Evolutionary conservation across 2,329 filamentous ascomycete genomes (phyloP).

Genomic region (Penicillium sp.): DNA sequence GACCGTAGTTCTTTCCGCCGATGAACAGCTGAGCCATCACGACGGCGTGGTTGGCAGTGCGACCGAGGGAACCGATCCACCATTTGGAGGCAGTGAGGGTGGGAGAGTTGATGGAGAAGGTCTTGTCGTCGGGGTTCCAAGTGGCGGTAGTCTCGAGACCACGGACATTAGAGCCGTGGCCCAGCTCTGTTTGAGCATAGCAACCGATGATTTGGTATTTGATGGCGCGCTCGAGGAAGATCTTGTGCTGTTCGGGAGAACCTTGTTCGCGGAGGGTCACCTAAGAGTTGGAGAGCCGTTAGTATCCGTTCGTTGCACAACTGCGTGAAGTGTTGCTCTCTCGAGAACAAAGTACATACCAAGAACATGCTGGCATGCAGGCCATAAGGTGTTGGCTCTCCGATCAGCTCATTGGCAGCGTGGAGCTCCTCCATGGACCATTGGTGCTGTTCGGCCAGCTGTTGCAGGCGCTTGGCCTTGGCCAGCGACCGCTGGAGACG

Average conservation of each 20-base stretch:
- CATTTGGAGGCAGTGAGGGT: constrained; percentile 77
- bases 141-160: constrained; percentile 74
- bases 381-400: constrained; percentile 74
- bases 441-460: constrained; percentile 67
- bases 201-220: constrained; percentile 76
- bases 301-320: constrained; percentile 2
- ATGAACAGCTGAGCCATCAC: constrained; percentile 79
- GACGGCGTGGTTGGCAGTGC: constrained; percentile 75
- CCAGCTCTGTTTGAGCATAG: constrained; percentile 80
- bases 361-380: constrained; percentile 74
- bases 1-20: constrained; percentile 69
- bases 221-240: constrained; percentile 70
- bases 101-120: constrained; percentile 75
- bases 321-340: constrained; percentile 18
- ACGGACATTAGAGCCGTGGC: constrained; percentile 76
- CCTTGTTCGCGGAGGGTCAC: constrained; percentile 73
- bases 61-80: constrained; percentile 81
- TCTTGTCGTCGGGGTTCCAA: constrained; percentile 74
- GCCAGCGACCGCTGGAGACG: constrained; percentile 72
- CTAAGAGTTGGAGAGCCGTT: constrained; percentile 39
- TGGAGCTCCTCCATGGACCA: constrained; percentile 69
- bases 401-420: constrained; percentile 69
- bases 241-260: constrained; percentile 72
- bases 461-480: constrained; percentile 70
- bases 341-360: too few species aligned